Base-by-base conservation (phyloP, 2,329 filamentous ascomycete species). In the Huntiella bhutanensis region DNA sequence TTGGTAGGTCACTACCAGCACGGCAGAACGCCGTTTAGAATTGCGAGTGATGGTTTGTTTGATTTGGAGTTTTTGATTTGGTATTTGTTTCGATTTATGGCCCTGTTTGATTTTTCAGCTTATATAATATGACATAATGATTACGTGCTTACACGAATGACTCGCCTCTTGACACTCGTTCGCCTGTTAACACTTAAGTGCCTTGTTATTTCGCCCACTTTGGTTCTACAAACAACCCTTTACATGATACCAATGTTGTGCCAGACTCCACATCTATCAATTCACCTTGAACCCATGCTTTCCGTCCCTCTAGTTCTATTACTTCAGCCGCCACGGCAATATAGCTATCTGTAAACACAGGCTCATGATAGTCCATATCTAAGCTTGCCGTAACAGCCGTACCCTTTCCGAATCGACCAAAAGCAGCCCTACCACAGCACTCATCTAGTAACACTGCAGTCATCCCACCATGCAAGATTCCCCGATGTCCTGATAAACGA, bases 391-490 rank as follows among this genome's bases (percentile, higher is more conserved):
- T 55, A 13, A 51, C 53, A 1, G 49, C 49, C 36, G 51, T 51
- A 38, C 51, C 50, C n/a, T 48, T 48, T 11, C 43, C 32, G 0
- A 52, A 45, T 7, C 43, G 38, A 11, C 49, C 43, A 12, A 54
- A 49, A 15, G 41, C 41, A 28, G 49, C 52, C 13, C 49, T 28
- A 4, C 52, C 54, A 46, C 52, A 51, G 17, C 49, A 49, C 13
- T 53, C 53, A 40, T 55, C 54, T 5, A 54, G 46, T n/a, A 55
- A 37, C 13, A 49, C 41, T 1, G 53, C 51, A 11, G 50, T 34
- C 33, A 55, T 39, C 7, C 54, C 54, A 6, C 54, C 54, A 33
- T 55, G 53, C 3, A 54, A 48, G 8, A 54, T 48, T 1, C 51
- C 52, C 4, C 33, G 12, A 32, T 55, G 54, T 12, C 53, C 53